Base-by-base conservation (phyloP, 1,284 basidiomycete species). In the Ustilago shanxiensis region DNA sequence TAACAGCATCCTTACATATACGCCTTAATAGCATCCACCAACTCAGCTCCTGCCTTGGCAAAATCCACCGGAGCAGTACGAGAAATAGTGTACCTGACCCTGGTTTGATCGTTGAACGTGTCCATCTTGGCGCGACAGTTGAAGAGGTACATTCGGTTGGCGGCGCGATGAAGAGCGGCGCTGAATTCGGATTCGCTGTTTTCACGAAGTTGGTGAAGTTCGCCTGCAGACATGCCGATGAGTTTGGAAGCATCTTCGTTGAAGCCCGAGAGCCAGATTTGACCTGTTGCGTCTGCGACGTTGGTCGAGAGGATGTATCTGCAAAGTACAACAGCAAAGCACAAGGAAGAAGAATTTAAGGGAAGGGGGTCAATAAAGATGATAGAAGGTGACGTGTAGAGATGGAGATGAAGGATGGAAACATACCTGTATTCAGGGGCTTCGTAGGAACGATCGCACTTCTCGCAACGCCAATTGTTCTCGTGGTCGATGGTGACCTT, bases 181-280 rank as follows among this genome's bases (percentile, higher is more conserved):
- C 89, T 90, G 85, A 90, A 94, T 62, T 89, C 89, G 22, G 86
- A 83, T 11, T 93, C 92, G 82, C 93, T 89, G 14, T 89, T 88
- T 14, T 92, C 90, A 90, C 94, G 83, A 69, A 95, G 88, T 37
- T 89, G 88, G 68, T 92, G 87, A 33, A 98, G 87, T 49, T 96
- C 92, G 82, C 95, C 91, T 16, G 95, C 97, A 20, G 90, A 88
- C 88, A 91, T 91, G 35, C 91, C 93, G 31, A 85, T 75, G 75
- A 99, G 91, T 22, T 89, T 88, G 66, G 91, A 87, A 2, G 95
- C 96, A 31, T 93, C 91, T 16, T 99, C 97, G 86, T 99, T 98
- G 89, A 99, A 99, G 1, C 94, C 95, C 67, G 93, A 93, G 49
- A 99, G 88, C 96, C 96, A 99, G 28, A 92, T 90, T 85, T 95